A percentile compares a stretch with the other conserved stretches of the same genome.
phyloP scores from a whole-genome alignment of 305 asterid species.

The Petunia hybrid region DNA sequence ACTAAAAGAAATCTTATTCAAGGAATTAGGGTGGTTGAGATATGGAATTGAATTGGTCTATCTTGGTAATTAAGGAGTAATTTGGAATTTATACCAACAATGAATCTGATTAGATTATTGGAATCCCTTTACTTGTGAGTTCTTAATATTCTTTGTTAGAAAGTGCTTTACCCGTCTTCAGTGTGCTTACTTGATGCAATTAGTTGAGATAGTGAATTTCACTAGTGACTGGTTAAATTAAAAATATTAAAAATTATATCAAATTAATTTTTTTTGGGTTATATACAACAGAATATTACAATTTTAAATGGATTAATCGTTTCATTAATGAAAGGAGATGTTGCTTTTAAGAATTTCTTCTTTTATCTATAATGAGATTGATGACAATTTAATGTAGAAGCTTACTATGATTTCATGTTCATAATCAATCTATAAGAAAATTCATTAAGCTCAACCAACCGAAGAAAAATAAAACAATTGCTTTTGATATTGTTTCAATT shows the following conservation, averaged over 20 bases:
- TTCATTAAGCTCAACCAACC: conserved; percentile 13
- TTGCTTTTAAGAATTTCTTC: not conserved
- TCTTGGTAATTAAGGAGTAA: not conserved
- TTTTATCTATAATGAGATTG: not conserved
- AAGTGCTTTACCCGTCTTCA: no score
- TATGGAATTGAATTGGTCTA: conserved; percentile 24
- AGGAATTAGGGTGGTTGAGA: conserved; percentile 42
- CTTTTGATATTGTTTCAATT: not conserved
- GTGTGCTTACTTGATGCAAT: no score
- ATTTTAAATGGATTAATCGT: not conserved
- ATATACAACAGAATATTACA: no score
- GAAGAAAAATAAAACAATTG: not conserved
- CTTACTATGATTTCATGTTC: not conserved
- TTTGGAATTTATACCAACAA: no score
- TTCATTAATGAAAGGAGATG: not conserved
- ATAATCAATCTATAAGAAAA: not conserved
- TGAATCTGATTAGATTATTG: no score
- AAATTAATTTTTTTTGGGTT: no score
- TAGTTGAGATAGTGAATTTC: no score
- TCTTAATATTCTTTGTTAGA: no score
- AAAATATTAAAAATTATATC: no score
- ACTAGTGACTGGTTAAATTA: no score
- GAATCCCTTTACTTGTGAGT: no score
- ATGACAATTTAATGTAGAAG: not conserved
- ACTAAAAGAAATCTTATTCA: conserved; percentile 7